These are phyloP conservation scores for Adenanthera pavonina DNA, from an alignment of 306 rosid species.

Conservation along the genomic window DNA sequence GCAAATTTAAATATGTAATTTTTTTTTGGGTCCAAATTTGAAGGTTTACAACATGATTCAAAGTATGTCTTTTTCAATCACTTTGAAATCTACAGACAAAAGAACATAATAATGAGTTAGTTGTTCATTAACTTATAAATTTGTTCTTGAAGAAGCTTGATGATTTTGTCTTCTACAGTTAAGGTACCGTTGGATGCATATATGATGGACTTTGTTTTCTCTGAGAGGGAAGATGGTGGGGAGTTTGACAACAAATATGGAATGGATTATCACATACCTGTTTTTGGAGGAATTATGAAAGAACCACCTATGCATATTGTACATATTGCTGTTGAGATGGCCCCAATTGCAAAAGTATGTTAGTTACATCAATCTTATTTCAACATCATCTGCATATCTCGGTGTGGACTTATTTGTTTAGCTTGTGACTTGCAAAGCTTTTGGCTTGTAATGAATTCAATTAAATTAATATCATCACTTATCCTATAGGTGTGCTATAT, in stretches of 20 bases:
- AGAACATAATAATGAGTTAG: slow-evolving; percentile 6
- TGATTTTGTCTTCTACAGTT: slow-evolving; percentile 65
- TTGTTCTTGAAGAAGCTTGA: slow-evolving; percentile 36
- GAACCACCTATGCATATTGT: slow-evolving; percentile 94
- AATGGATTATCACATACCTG: slow-evolving; percentile 93
- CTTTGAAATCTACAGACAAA: slow-evolving; percentile 28
- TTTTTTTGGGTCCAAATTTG: slow-evolving; percentile 1
- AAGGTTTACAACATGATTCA: slow-evolving; percentile 21
- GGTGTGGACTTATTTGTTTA: slow-evolving; percentile 1
- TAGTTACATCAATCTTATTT: slow-evolving; percentile 20
- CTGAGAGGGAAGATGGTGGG: slow-evolving; percentile 88
- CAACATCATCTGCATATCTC: slow-evolving; percentile 3
- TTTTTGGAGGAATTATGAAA: slow-evolving; percentile 74
- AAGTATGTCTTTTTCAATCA: slow-evolving; percentile 20
- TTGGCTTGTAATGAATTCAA: background rate
- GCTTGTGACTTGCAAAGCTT: background rate
- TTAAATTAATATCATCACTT: background rate
- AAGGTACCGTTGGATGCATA: slow-evolving; percentile 91
- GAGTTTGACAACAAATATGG: slow-evolving; percentile 83
- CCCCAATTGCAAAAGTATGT: slow-evolving; percentile 93
- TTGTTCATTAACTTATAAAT: background rate
- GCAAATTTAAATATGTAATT: background rate
- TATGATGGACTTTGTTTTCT: slow-evolving; percentile 95
- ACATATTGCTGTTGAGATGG: slow-evolving; percentile 97
- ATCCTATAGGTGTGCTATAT: background rate